Evolutionary conservation across 768 basidiomycete species (phyloP), one percentile per base, ranked within the genome.

Genomic region (Dentipellis sp.): DNA sequence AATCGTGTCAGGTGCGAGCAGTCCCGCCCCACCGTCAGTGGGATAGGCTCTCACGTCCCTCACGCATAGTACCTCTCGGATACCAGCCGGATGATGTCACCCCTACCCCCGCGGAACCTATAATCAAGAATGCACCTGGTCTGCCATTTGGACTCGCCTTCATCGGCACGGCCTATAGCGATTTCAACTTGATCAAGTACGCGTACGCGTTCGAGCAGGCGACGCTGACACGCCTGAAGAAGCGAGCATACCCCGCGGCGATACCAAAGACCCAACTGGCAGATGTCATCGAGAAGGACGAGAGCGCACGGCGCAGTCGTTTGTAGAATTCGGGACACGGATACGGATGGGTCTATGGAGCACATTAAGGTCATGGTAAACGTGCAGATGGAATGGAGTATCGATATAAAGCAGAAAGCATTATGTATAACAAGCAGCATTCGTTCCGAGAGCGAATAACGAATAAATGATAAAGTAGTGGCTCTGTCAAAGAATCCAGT

Each of bases 141-240:
- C 47, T 74, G 42, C 74, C 75, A 0, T 72, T 73, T 35, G 74
- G 75, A 6, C 60, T 78, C 37, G 66, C 71, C 50, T 77, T 78
- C 62, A 60, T 75, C 45, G 75, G 77, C 23, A 74, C 74, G 22
- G 74, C 73, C 8, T 78, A 69, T 62, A 73, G 69, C 68, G 75
- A 79, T 57, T 72, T 68, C 53, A 63, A 69, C 34, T 66, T 79
- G 14, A 64, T 78, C 14, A 61, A 67, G n/a, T 70, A 68, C 50
- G 75, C 75, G 21, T 77, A 74, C 60, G 76, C 78, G 19, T 78
- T 72, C 55, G 78, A 78, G 65, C 83, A 85, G 64, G 75, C 72
- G 58, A 85, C 84, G 4, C 71, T 78, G 55, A 77, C 75, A 1
- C 66, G 83, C 14, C 64, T 82, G 52, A 65, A 67, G 50, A 71